Evolutionary conservation across 805 yeast genomes (phyloP).

Genomic region (Alloascoidea africana): DNA sequence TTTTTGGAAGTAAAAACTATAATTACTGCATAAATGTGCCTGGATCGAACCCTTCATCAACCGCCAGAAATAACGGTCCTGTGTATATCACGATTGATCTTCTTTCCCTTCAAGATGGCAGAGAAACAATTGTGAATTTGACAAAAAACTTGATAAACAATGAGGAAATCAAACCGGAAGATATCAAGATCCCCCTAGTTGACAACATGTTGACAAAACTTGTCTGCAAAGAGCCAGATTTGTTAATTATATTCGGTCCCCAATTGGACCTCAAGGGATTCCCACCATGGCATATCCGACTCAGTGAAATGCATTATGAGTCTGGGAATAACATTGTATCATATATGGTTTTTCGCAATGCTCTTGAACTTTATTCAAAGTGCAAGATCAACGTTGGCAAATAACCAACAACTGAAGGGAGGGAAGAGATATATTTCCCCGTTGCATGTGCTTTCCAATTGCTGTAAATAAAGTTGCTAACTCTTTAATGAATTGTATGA

Average conservation of each 20-base stretch:
- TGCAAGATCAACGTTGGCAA: slow-evolving; percentile 87
- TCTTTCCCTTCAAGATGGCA: slow-evolving; percentile 69
- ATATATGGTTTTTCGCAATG: slow-evolving; percentile 37
- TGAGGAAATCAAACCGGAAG: slow-evolving; percentile 43
- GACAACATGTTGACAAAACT: slow-evolving; percentile 34
- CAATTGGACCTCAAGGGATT: slow-evolving; percentile 78
- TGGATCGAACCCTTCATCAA: slow-evolving; percentile 57
- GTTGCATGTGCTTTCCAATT: no score
- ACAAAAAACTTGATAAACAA: slow-evolving; percentile 73
- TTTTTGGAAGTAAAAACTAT: slow-evolving; percentile 40
- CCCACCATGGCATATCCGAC: slow-evolving; percentile 95
- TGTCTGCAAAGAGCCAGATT: slow-evolving; percentile 89
- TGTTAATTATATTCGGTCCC: slow-evolving; percentile 77
- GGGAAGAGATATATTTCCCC: no score
- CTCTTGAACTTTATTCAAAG: slow-evolving; percentile 34
- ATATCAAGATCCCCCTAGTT: slow-evolving; percentile 60
- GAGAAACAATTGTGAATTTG: slow-evolving; percentile 77
- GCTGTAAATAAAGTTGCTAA: no score
- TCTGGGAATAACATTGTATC: slow-evolving; percentile 8
- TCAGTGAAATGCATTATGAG: slow-evolving; percentile 48
- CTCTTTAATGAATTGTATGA: no score
- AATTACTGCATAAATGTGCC: no score
- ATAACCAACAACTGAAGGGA: no score
- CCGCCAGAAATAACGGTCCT: slow-evolving; percentile 47
- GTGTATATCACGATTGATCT: slow-evolving; percentile 49